These are phyloP conservation scores for Phylloporus sp. DNA, from an alignment of 768 basidiomycete genomes.

Conservation along the genomic window DNA sequence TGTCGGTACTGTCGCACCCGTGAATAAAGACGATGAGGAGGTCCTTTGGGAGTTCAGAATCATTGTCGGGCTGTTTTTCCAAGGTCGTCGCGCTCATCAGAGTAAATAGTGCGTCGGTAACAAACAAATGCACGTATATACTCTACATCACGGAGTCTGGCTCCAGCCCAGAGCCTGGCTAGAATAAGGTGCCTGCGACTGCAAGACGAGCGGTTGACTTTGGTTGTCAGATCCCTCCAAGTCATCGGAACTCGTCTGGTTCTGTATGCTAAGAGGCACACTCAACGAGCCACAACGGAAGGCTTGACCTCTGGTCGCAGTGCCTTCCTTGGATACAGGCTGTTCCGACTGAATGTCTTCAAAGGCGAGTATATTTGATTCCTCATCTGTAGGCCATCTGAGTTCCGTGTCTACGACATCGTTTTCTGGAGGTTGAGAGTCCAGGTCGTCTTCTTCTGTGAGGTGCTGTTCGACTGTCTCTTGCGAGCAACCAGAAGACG, in stretches of 20 bases:
- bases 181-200: constrained; percentile 53
- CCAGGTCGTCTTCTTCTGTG: constrained; percentile 36
- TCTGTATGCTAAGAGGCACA: constrained; percentile 9
- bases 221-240: constrained; percentile 15
- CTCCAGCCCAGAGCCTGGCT: constrained; percentile 37
- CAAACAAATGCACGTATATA: not conserved
- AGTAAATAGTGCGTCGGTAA: not conserved
- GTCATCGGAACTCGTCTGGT: not conserved
- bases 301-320: constrained; percentile 9
- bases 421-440: constrained; percentile 3
- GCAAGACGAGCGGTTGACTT: constrained; percentile 36
- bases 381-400: constrained; percentile 28
- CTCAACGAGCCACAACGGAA: constrained; percentile 22
- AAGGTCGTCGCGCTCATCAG: constrained; percentile 10
- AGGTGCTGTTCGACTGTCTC: constrained; percentile 47
- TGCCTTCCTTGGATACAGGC: not conserved
- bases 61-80: constrained; percentile 7
- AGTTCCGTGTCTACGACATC: constrained; percentile 20
- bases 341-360: not conserved
- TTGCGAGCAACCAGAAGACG: constrained; percentile 36
- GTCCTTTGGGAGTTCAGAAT: constrained; percentile 30
- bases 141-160: constrained; percentile 26
- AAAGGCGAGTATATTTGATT: constrained; percentile 1
- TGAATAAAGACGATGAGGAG: constrained; percentile 77
- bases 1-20: constrained; percentile 45